Evolutionary conservation across 371 early-diverging fungal species (phyloP), one percentile per base, ranked within the genome.

Genomic region (Homolaphlyctis polyrhiza): DNA sequence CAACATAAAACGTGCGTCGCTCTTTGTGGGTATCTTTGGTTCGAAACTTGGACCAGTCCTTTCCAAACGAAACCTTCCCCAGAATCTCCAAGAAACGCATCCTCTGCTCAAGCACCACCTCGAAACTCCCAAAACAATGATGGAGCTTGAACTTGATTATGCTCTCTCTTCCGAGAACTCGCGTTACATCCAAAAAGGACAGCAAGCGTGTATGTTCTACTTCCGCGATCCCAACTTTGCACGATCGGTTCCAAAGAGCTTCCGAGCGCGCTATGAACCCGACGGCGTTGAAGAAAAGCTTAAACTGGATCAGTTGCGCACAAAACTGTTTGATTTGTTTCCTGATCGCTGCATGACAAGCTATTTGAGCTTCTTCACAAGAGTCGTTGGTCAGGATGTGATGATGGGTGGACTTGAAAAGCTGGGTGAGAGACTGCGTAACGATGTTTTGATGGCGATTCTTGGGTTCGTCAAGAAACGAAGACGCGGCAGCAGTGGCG

Each of bases 181-280:
- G 6, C 55, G 55, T 14, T 55, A 35, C 1, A 43, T 51, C 11
- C 52, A n/a, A 11, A 39, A 25, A 11, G 60, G 43, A 13, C 27
- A 63, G 27, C 58, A 33, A 23, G 5, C 61, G n/a, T 58, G 25
- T 2, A 11, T 61, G 32, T 59, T 65, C 34, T 65, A 62, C 43
- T 50, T 61, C 32, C 63, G 65, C 14, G 65, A 65, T 34, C 61
- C 65, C 11, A 30, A 52, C 35, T 65, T 60, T 39, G 27, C 62
- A 3, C 61, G 61, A 14, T 65, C 65, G 13, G 61, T 65, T 0
- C 65, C 65, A 29, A 65, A 65, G 50, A 65, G 62, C 43, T 61
- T 62, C 36, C 51, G 61, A n/a, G 4, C 35, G 21, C 62, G 33
- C 30, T 65, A 62, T 30, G 61, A 61, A 35, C 54, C 65, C n/a